Evolutionary conservation across 495 filamentous ascomycete species (phyloP).

Genomic region (Penicillium manginii): DNA sequence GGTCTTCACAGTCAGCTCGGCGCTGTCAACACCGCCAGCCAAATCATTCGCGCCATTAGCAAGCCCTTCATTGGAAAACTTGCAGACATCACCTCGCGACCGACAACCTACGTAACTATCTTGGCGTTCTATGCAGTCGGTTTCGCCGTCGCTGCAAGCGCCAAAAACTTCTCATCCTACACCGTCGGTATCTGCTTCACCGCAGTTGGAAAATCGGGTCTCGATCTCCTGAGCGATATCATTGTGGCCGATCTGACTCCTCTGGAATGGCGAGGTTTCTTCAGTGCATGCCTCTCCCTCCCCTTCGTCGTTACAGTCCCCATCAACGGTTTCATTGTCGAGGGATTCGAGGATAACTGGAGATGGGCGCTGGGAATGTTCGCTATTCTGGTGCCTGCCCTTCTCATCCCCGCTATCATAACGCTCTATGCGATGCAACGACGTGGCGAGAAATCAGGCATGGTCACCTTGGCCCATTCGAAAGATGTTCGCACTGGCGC

Average conservation of each 20-base stretch:
- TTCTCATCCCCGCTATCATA: conserved; percentile 1
- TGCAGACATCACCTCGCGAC: conserved; percentile 3
- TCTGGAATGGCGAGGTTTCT: conserved; percentile 3
- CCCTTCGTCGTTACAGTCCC: not conserved
- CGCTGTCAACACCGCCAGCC: conserved; percentile 2
- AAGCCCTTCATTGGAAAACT: conserved; percentile 9
- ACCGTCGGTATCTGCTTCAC: conserved; percentile 7
- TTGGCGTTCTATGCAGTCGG: conserved; percentile 2
- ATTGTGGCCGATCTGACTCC: conserved; percentile 2
- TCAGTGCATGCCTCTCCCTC: not conserved
- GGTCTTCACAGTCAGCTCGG: not conserved
- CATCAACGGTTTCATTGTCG: conserved; percentile 4
- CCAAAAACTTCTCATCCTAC: not conserved
- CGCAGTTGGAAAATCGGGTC: conserved; percentile 2
- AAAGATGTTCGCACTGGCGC: not conserved
- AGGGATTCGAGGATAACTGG: conserved; percentile 1
- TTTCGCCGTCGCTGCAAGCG: conserved; percentile 1
- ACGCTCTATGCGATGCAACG: conserved; percentile 2
- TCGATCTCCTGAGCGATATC: conserved; percentile 5
- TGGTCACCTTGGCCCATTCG: not conserved
- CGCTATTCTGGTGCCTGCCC: conserved; percentile 1
- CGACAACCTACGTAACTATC: not conserved
- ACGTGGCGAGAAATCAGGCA: not conserved
- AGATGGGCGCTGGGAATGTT: conserved; percentile 6
- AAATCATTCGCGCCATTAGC: conserved; percentile 1